phyloP scores from a whole-genome alignment of 345 rosid species.

The Draba incana region DNA sequence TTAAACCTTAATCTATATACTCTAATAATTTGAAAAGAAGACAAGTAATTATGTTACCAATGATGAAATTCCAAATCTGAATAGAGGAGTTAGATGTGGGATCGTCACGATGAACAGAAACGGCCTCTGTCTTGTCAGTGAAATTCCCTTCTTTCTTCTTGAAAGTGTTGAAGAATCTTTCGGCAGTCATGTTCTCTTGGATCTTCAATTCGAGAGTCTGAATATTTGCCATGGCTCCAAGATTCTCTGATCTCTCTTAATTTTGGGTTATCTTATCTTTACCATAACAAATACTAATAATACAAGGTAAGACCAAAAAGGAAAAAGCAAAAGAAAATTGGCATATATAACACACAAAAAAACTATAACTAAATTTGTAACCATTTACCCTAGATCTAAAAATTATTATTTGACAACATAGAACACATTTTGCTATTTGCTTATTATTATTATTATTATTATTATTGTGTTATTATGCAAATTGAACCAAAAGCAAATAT shows the following conservation, averaged over 20 bases:
- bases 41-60: conserved; percentile 5
- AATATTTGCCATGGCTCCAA: conserved; percentile 12
- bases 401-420: too few relatives aligned
- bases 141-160: conserved; percentile 34
- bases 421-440: too few relatives aligned
- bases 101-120: conserved; percentile 32
- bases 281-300: neutral
- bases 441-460: too few relatives aligned
- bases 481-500: too few relatives aligned
- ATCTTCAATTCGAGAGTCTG: conserved; percentile 31
- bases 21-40: neutral
- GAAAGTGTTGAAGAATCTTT: conserved; percentile 32
- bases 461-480: too few relatives aligned
- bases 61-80: conserved; percentile 34
- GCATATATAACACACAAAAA: too few relatives aligned
- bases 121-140: conserved; percentile 33
- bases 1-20: too few relatives aligned
- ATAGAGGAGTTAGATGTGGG: conserved; percentile 26
- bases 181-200: conserved; percentile 36
- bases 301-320: too few relatives aligned
- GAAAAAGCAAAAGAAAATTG: too few relatives aligned
- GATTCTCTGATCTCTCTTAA: neutral
- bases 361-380: too few relatives aligned
- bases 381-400: too few relatives aligned
- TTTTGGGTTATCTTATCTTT: neutral